Evolutionary conservation across 1,284 basidiomycete species (phyloP), one percentile per base, ranked within the genome.

Genomic region (Cutaneotrichosporon spelunceum): DNA sequence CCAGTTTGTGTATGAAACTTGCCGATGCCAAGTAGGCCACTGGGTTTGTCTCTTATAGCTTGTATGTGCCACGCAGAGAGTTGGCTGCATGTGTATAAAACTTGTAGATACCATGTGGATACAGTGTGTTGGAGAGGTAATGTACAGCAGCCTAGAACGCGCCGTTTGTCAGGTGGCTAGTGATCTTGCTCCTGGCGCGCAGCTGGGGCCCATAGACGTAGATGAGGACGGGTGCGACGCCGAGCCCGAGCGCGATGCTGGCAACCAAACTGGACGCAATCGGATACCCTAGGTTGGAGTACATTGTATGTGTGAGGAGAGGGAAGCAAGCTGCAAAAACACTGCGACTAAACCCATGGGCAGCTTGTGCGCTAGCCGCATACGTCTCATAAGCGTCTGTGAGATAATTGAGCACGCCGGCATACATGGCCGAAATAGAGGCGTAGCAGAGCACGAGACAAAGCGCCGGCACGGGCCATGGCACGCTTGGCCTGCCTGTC

Each of bases 361-460:
- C 69, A 0, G 78, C 78, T 57, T 80, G 79, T 1, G 75, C 79
- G 2, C 74, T 77, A 0, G 76, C 78, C 8, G 77, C 78, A 54
- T 73, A 77, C 1, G 68, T 72, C 59, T 77, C 75, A 57, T 77
- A 77, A 14, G 74, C 75, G 62, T 77, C 75, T 2, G 75, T 71
- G 29, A 77, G 66, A 60, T 77, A 77, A 29, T 67, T 75, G 64
- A 71, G 75, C 13, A 75, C 69, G 4, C 73, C 71, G 26, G 62
- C 62, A 61, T 76, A 77, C 69, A 77, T 77, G 53, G 61, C 60
- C 55, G 65, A 74, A 8, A 76, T 64, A n/a, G 72, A 73, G 62
- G 68, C 70, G 47, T 72, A 65, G 34, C 60, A 56, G 11, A 72
- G 53, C 10, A 57, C 56, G 33, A 76, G 59, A 36, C 66, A 66